Percentiles rank a stretch among this genome's conserved stretches.
phyloP scores from a whole-genome alignment of 257 asterid genomes.

The Solanum appendiculatum region DNA sequence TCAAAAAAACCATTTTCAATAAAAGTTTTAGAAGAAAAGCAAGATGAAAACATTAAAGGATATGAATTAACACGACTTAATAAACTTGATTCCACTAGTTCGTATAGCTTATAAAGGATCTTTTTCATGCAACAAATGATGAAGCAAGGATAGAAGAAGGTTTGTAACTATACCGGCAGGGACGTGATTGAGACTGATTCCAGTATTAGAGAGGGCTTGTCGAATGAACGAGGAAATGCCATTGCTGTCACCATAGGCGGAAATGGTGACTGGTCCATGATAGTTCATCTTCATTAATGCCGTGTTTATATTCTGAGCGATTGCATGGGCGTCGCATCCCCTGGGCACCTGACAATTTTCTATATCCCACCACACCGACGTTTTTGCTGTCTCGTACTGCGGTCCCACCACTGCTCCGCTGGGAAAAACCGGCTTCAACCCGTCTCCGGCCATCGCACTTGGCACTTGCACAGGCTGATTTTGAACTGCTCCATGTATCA shows the following conservation, averaged over 20 bases:
- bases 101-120: background rate
- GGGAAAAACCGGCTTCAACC: background rate
- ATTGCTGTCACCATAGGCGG: constrained; percentile 74
- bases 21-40: background rate
- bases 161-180: constrained; percentile 56
- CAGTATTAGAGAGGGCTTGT: constrained; percentile 73
- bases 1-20: background rate
- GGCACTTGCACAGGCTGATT: background rate
- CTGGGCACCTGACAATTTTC: constrained; percentile 89
- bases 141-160: background rate
- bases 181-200: constrained; percentile 74
- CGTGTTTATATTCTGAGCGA: constrained; percentile 73
- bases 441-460: background rate
- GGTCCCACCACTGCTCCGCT: constrained; percentile 28
- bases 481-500: background rate
- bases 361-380: constrained; percentile 93
- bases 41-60: background rate
- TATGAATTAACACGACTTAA: background rate
- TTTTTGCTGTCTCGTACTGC: constrained; percentile 58
- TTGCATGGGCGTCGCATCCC: constrained; percentile 50
- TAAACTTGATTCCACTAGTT: background rate
- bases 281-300: constrained; percentile 66
- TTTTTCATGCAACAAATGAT: background rate
- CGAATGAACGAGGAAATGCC: constrained; percentile 37
- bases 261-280: constrained; percentile 71